Base-by-base conservation (phyloP, 129 eudicot genomes). In the Pittosporum tobira region DNA sequence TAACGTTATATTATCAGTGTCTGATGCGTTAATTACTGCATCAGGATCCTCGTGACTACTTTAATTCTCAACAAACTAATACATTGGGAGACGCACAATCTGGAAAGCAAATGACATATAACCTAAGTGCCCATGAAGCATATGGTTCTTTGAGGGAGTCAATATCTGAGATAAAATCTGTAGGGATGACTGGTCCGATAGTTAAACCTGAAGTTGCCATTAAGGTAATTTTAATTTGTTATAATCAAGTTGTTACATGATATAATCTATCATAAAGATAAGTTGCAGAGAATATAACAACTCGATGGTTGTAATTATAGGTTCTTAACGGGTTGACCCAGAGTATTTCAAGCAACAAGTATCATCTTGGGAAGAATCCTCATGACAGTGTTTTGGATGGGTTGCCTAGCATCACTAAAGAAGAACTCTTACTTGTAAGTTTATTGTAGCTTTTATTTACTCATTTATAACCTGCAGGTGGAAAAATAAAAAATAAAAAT, bases 21-120 rank as follows among this genome's bases (percentile, higher is more conserved):
- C 55, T 57, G 29, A 31, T 54, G 57, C 50, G 47, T 62, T 47
- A 20, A 42, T 54, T 72, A 12, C 57, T 72, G 58, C 30, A 64
- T 51, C 82, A 93, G 99, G 99, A 93, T 75, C 99, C 99, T 22
- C 84, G 96, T 29, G 99, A 93, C 67, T 93, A 93, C 79, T 93
- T 93, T 47, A 84, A 93, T 43, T 93, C 99, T 63, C 99, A 93
- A 62, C 94, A 87, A 80, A 93, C 84, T 19, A 83, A 71, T 78
- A 75, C 95, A 37, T 52, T 73, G 49, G 89, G 84, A 40, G 87
- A 85, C 65, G 51, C 82, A 3, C 67, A 65, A 51, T 34, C 75
- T 53, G 89, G 84, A 63, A 74, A 64, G 51, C 84, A 71, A 25
- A 30, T 70, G 67, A 84, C 68, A 64, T 75, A 74, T 64, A 69